Evolutionary conservation across 106 monocot genomes (phyloP).

Genomic region (Narthecium ossifragum): DNA sequence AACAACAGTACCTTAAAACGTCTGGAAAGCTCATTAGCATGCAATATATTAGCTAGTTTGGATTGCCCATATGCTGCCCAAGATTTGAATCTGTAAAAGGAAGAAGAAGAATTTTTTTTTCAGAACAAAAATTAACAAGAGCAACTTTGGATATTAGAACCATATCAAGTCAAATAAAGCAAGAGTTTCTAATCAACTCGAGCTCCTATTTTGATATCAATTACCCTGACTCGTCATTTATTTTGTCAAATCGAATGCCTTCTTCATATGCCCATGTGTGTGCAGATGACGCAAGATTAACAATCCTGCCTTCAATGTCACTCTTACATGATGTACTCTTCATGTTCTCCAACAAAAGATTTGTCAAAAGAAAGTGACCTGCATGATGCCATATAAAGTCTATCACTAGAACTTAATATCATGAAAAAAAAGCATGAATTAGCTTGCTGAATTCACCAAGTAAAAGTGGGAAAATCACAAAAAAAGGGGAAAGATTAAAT

Average conservation of each 20-base stretch:
- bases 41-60: conserved; percentile 5
- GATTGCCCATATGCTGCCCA: conserved; percentile 3
- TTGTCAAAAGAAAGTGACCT: too few relatives aligned
- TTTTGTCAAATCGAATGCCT: conserved; percentile 7
- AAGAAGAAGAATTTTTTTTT: not conserved
- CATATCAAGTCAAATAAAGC: not conserved
- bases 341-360: not conserved
- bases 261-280: not conserved
- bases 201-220: not conserved
- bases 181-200: not conserved
- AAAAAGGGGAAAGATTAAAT: too few relatives aligned
- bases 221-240: conserved; percentile 2
- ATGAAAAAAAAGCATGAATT: too few relatives aligned
- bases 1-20: conserved; percentile 1
- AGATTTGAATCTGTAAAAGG: not conserved
- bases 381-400: too few relatives aligned
- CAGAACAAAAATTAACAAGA: too few relatives aligned
- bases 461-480: too few relatives aligned
- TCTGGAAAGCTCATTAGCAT: conserved; percentile 4
- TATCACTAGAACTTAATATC: too few relatives aligned
- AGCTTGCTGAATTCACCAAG: too few relatives aligned
- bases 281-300: not conserved
- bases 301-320: conserved; percentile 3
- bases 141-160: not conserved
- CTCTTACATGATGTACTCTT: not conserved